Conservation (phyloP, 1,284 basidiomycete species). For the Ceratobasidium theobromae region DNA sequence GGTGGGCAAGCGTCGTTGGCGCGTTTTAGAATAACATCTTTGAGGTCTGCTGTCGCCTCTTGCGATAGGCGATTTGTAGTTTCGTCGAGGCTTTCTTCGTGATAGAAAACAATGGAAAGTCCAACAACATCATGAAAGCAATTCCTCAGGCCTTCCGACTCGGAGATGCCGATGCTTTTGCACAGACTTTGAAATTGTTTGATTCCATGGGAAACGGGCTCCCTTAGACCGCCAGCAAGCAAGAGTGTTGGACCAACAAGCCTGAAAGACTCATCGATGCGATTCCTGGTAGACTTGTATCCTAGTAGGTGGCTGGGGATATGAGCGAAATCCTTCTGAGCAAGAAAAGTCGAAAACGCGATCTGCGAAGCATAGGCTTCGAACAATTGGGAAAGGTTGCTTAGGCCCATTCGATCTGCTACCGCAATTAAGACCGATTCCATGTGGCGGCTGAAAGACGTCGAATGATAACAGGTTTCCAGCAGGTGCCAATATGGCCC, state of each 20-base stretch:
- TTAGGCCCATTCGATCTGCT: constrained; percentile 68
- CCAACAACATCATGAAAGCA: constrained; percentile 76
- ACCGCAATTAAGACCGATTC: constrained; percentile 64
- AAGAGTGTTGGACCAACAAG: constrained; percentile 64
- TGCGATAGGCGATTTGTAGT: constrained; percentile 32
- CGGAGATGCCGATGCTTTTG: constrained; percentile 55
- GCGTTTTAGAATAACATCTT: constrained; percentile 16
- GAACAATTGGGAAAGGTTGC: constrained; percentile 66
- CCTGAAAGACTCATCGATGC: constrained; percentile 60
- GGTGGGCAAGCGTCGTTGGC: constrained; percentile 22
- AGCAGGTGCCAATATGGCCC: constrained; percentile 86
- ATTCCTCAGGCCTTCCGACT: constrained; percentile 55
- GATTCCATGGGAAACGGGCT: constrained; percentile 44
- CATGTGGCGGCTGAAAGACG: constrained; percentile 59
- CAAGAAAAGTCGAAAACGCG: constrained; percentile 61
- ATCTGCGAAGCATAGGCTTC: constrained; percentile 78
- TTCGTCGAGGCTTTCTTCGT: constrained; percentile 42
- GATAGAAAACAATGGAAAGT: constrained; percentile 55
- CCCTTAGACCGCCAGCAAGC: constrained; percentile 43
- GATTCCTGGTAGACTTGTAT: constrained; percentile 60
- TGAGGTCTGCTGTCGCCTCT: constrained; percentile 6
- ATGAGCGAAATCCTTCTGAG: constrained; percentile 57
- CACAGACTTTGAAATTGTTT: constrained; percentile 65
- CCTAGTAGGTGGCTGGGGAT: constrained; percentile 74
- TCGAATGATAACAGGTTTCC: constrained; percentile 56